Conservation (phyloP, 306 rosid species). For the Quercus mongolica region DNA sequence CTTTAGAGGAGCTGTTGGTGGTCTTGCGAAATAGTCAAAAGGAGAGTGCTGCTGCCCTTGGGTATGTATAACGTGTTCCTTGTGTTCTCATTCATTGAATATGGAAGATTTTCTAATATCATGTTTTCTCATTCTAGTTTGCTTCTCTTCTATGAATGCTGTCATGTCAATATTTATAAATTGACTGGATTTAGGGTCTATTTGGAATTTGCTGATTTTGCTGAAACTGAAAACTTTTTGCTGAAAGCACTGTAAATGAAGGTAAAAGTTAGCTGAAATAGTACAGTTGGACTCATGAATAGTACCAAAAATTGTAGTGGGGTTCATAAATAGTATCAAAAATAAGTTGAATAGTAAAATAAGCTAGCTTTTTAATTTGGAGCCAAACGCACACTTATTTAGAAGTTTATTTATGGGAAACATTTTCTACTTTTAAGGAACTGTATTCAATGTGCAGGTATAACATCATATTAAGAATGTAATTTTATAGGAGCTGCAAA, state of each 20-base stretch:
- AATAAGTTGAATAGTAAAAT: no score
- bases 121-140: background rate
- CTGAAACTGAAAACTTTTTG: no score
- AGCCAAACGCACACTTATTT: no score
- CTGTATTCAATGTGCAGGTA: background rate
- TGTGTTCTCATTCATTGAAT: background rate
- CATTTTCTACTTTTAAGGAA: background rate
- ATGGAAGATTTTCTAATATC: background rate
- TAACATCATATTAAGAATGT: background rate
- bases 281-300: no score
- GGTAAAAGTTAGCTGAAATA: no score
- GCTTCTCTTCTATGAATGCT: background rate
- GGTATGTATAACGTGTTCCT: slow-evolving; percentile 46
- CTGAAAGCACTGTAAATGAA: no score
- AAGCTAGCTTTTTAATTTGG: no score
- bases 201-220: no score
- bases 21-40: slow-evolving; percentile 65
- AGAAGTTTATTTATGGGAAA: background rate
- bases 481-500: background rate
- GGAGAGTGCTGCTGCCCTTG: slow-evolving; percentile 63
- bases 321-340: no score
- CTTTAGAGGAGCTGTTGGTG: slow-evolving; percentile 85
- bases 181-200: background rate
- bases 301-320: no score
- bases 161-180: background rate